These are phyloP conservation scores for Termitomyces sp. DNA, from an alignment of 768 basidiomycete species.

Conservation along the genomic window DNA sequence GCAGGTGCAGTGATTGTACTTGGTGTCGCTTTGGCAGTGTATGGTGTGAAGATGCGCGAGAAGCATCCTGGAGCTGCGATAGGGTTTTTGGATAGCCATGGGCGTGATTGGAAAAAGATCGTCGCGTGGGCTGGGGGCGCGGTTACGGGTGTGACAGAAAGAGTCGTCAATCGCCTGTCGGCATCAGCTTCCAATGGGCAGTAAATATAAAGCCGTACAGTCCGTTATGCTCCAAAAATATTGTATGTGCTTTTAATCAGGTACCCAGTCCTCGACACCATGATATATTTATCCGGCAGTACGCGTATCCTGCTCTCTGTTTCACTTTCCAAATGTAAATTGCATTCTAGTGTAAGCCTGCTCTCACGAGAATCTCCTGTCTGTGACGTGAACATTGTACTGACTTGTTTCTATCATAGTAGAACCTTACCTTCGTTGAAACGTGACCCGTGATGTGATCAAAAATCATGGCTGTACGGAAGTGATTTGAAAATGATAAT, in stretches of 20 bases:
- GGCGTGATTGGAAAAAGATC: conserved; percentile 20
- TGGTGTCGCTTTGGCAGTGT: conserved; percentile 65
- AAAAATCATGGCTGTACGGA: too few relatives aligned
- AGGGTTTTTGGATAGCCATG: conserved; percentile 17
- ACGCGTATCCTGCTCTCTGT: too few relatives aligned
- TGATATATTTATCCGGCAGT: too few relatives aligned
- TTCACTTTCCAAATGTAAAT: too few relatives aligned
- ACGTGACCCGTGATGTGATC: too few relatives aligned
- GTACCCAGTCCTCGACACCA: too few relatives aligned
- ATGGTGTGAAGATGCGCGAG: conserved; percentile 32
- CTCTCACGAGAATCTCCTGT: too few relatives aligned
- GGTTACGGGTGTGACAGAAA: conserved; percentile 18
- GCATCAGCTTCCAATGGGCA: neutral
- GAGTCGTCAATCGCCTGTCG: conserved; percentile 10
- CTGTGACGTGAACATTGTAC: too few relatives aligned
- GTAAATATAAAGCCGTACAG: neutral
- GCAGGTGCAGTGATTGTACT: conserved; percentile 66
- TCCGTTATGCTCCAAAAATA: conserved; percentile 5
- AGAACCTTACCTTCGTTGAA: too few relatives aligned
- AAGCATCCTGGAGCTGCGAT: conserved; percentile 10
- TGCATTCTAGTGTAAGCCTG: too few relatives aligned
- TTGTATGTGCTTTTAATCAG: neutral
- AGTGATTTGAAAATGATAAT: too few relatives aligned
- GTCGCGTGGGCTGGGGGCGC: conserved; percentile 25
- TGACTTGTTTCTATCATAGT: too few relatives aligned